Percentiles rank a stretch among this genome's conserved stretches.
Evolutionary conservation across 306 rosid genomes (phyloP).

Genomic region (Vigna hirtella): DNA sequence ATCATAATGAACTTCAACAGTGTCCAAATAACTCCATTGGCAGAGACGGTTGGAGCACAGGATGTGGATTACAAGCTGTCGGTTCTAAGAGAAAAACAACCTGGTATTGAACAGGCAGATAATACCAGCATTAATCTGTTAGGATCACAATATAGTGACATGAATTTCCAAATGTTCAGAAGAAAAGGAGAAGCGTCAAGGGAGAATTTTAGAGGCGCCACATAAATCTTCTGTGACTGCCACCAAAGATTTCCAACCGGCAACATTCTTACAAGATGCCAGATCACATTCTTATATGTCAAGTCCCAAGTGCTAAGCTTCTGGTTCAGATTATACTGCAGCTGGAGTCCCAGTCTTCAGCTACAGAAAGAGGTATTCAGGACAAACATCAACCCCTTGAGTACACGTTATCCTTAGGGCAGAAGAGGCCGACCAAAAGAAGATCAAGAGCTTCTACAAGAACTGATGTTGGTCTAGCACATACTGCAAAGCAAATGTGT

Average conservation of each 20-base stretch:
- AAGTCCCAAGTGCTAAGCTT: slow-evolving; percentile 44
- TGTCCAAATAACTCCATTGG: too few relatives aligned
- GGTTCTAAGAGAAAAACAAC: slow-evolving; percentile 49
- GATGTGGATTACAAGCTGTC: slow-evolving; percentile 17
- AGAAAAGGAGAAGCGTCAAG: slow-evolving; percentile 60
- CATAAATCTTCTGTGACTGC: slow-evolving; percentile 38
- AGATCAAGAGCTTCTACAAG: slow-evolving; percentile 60
- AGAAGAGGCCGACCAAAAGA: slow-evolving; percentile 57
- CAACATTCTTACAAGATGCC: slow-evolving; percentile 22
- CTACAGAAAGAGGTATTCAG: slow-evolving; percentile 46
- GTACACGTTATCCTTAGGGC: slow-evolving; percentile 42
- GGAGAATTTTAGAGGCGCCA: slow-evolving; percentile 39
- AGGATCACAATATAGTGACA: slow-evolving; percentile 45
- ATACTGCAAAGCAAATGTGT: slow-evolving; percentile 42
- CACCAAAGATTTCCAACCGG: slow-evolving; percentile 31
- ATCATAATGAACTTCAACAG: slow-evolving; percentile 22
- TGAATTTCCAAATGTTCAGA: slow-evolving; percentile 54
- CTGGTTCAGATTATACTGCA: slow-evolving; percentile 45
- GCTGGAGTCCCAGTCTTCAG: slow-evolving; percentile 26
- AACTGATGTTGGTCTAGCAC: slow-evolving; percentile 43
- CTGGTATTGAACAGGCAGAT: slow-evolving; percentile 40
- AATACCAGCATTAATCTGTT: slow-evolving; percentile 46
- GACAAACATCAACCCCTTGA: slow-evolving; percentile 45
- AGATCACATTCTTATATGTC: slow-evolving; percentile 40
- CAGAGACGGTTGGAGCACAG: too few relatives aligned